A percentile compares a stretch with the other conserved stretches of the same genome.
These are phyloP conservation scores for Boletus barrowsii DNA, from an alignment of 768 basidiomycete species.

Conservation along the genomic window DNA sequence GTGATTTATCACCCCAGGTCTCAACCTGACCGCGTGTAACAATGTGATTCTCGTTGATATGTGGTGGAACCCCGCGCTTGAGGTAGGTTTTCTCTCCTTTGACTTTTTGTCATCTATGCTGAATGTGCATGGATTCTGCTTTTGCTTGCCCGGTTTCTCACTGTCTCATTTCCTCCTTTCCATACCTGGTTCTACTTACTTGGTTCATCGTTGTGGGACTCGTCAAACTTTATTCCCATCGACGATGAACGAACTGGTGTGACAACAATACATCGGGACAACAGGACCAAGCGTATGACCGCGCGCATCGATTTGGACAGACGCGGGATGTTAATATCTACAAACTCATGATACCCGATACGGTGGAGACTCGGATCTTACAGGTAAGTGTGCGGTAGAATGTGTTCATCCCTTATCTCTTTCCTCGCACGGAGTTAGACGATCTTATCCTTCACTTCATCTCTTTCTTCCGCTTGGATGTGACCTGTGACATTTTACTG, in stretches of 20 bases:
- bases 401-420: not conserved
- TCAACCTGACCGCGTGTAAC: constrained; percentile 91
- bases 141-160: not conserved
- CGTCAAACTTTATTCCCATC: not conserved
- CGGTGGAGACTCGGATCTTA: constrained; percentile 86
- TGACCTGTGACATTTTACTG: not conserved
- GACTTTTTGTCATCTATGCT: constrained; percentile 2
- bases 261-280: not conserved
- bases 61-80: constrained; percentile 93
- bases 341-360: constrained; percentile 83
- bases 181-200: not conserved
- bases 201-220: not conserved
- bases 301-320: constrained; percentile 89
- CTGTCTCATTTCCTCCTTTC: not conserved
- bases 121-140: not conserved
- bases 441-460: not conserved
- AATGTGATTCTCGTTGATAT: constrained; percentile 91
- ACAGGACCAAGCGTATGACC: constrained; percentile 91
- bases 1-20: constrained; percentile 43
- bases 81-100: constrained; percentile 42
- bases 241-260: not conserved
- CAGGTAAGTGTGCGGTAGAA: constrained; percentile 38
- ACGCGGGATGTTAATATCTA: constrained; percentile 81
- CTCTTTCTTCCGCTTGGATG: not conserved
- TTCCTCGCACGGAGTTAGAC: not conserved